phyloP scores from a whole-genome alignment of 1,284 basidiomycete species.

The Apiotrichum gracile region DNA sequence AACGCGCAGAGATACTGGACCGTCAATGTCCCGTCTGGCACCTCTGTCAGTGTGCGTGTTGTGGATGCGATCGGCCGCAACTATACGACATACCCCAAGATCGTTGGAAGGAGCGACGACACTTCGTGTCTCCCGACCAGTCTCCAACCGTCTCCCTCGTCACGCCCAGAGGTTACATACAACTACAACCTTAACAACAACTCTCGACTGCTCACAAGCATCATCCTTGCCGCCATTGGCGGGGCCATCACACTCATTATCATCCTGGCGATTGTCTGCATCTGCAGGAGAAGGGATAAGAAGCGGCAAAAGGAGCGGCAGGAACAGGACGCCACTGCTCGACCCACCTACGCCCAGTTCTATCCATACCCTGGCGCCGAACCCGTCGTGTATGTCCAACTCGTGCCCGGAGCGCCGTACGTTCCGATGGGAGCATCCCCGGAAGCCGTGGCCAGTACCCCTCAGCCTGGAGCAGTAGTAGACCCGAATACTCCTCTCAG shows the following conservation, averaged over 20 bases:
- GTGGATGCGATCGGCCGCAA: neutral
- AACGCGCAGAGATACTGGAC: neutral
- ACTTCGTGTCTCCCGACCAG: neutral
- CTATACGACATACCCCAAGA: neutral
- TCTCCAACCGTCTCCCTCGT: neutral
- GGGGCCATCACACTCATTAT: neutral
- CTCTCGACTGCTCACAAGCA: neutral
- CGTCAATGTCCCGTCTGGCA: neutral
- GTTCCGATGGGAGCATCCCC: neutral
- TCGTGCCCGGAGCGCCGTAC: neutral
- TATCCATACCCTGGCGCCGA: neutral
- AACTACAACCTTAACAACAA: neutral
- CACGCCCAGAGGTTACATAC: neutral
- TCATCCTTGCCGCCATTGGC: neutral
- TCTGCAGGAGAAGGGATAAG: neutral
- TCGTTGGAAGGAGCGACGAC: neutral
- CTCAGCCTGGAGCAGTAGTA: neutral
- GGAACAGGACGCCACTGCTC: neutral
- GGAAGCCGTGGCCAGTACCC: neutral
- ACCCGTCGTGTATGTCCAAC: neutral
- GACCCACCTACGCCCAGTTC: neutral
- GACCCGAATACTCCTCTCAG: neutral
- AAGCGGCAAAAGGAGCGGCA: neutral
- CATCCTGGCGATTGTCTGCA: neutral
- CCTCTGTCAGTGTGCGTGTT: neutral